phyloP scores from a whole-genome alignment of 179 eudicot genomes.

The Kewa caespitosa region DNA sequence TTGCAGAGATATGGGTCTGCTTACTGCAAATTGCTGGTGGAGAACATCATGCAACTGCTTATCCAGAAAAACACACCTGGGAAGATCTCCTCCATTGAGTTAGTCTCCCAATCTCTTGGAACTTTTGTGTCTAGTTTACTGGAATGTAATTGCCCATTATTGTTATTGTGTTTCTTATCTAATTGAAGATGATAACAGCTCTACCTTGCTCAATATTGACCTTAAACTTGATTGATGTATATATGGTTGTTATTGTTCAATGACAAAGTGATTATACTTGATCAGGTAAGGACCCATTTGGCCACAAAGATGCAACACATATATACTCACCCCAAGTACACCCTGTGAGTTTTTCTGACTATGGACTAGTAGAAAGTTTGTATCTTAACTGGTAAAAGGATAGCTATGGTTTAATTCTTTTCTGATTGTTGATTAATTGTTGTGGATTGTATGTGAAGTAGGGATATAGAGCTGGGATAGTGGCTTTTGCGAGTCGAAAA shows the following conservation, averaged over 20 bases:
- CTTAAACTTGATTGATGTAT: conserved; percentile 22
- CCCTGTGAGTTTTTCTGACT: conserved; percentile 44
- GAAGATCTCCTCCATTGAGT: conserved; percentile 8
- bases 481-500: conserved; percentile 58
- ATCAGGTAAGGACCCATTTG: conserved; percentile 39
- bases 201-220: too few relatives aligned
- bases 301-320: conserved; percentile 24
- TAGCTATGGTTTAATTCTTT: background rate
- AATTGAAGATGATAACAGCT: background rate
- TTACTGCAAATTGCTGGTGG: conserved; percentile 29
- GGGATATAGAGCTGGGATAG: conserved; percentile 37
- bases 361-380: background rate
- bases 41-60: background rate
- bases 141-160: conserved; percentile 12
- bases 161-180: conserved; percentile 9
- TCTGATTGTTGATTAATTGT: background rate
- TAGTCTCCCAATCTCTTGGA: background rate
- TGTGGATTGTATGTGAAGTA: conserved; percentile 18
- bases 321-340: conserved; percentile 21
- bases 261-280: conserved; percentile 23
- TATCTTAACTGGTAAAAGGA: background rate
- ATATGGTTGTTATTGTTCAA: conserved; percentile 12
- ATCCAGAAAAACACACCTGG: conserved; percentile 24
- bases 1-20: conserved; percentile 23
- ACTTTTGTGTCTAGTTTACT: background rate